Percentiles rank a stretch among this genome's conserved stretches.
Evolutionary conservation across 2,329 filamentous ascomycete species (phyloP).

Genomic region (Alternaria angustiovoidea): DNA sequence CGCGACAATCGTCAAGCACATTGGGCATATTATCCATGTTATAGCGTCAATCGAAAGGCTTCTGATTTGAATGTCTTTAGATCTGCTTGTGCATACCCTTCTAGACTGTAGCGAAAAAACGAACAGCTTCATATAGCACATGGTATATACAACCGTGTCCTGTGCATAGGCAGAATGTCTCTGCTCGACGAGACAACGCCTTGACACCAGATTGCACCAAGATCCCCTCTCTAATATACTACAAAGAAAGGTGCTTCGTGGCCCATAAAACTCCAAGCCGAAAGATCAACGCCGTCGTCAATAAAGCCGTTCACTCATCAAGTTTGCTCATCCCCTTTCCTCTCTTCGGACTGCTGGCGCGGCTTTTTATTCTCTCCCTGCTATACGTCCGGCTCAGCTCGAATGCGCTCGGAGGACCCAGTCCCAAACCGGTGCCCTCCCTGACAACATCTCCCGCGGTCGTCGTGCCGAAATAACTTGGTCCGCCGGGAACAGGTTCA

Average conservation of each 20-base stretch:
- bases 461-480: conserved; percentile 31
- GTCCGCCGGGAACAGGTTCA: conserved; percentile 19
- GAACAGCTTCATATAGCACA: not conserved
- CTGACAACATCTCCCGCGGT: conserved; percentile 29
- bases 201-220: not conserved
- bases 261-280: not conserved
- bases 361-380: conserved; percentile 74
- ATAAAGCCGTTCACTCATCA: conserved; percentile 25
- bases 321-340: conserved; percentile 26
- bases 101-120: not conserved
- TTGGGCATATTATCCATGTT: not conserved
- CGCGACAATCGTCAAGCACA: not conserved
- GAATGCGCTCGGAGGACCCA: conserved; percentile 37
- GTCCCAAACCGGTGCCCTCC: conserved; percentile 45
- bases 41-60: not conserved
- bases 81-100: not conserved
- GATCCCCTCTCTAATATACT: not conserved
- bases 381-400: conserved; percentile 84
- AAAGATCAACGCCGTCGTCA: not conserved
- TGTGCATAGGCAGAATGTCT: not conserved
- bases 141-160: not conserved
- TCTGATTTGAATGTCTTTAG: no score
- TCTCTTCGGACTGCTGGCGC: conserved; percentile 59
- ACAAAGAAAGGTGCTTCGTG: not conserved
- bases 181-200: not conserved